Percentiles rank a stretch among this genome's conserved stretches.
Evolutionary conservation across 805 yeast species (phyloP).

Genomic region (Saturnispora kantuleensis): DNA sequence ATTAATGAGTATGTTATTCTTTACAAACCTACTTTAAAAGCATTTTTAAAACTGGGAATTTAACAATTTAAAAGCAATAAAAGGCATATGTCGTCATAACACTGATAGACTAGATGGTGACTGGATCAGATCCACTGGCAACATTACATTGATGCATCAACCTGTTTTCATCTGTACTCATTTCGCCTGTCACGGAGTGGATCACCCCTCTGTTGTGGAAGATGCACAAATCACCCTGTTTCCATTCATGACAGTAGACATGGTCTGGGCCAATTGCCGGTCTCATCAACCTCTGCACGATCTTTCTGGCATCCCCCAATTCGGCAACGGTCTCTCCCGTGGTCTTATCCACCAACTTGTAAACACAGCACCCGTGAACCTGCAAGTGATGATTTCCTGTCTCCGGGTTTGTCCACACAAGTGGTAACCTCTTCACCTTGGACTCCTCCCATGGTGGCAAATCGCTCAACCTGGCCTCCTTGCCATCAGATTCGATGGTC

Average conservation of each 20-base stretch:
- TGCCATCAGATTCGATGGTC: constrained; percentile 66
- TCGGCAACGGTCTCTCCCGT: constrained; percentile 54
- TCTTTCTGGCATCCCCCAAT: constrained; percentile 64
- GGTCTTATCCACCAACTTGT: constrained; percentile 43
- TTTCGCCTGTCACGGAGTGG: constrained; percentile 89
- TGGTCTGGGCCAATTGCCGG: constrained; percentile 71
- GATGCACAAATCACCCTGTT: constrained; percentile 73
- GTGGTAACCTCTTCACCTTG: constrained; percentile 67
- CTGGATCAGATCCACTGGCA: constrained; percentile 73
- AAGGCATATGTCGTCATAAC: not conserved
- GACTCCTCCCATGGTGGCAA: constrained; percentile 78
- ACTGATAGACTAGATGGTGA: not conserved
- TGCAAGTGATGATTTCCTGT: constrained; percentile 77
- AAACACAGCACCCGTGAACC: constrained; percentile 82
- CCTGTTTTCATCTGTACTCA: constrained; percentile 66
- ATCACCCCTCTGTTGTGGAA: constrained; percentile 85
- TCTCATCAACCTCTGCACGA: constrained; percentile 66
- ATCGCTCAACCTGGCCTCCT: constrained; percentile 55
- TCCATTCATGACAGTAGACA: constrained; percentile 78
- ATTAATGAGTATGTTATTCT: no score
- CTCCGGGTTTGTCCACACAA: constrained; percentile 89
- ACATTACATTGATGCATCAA: constrained; percentile 92
- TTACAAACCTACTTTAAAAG: no score
- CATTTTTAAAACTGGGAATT: no score
- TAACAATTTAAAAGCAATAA: not conserved